These are phyloP conservation scores for Chlorella variabilis DNA, from an alignment of 163 green algal species.

Conservation along the genomic window DNA sequence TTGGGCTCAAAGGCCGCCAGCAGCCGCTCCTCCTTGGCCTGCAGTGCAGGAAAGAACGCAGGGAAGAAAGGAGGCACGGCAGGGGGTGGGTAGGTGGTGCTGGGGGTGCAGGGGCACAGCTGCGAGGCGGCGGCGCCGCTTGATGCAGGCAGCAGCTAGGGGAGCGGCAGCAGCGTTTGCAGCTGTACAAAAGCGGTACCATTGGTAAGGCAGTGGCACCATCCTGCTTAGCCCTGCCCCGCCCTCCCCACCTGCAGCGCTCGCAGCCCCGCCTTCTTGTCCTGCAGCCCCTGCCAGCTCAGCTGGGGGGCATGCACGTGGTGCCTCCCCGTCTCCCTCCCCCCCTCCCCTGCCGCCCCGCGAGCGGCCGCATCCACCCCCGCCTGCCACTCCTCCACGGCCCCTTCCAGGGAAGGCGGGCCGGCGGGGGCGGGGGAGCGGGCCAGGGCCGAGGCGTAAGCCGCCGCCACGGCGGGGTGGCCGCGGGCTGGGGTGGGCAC, in stretches of 20 bases:
- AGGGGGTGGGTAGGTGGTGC: not conserved
- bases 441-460: not conserved
- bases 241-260: not conserved
- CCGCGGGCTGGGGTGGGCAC: too few species aligned
- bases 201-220: too few species aligned
- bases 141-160: too few species aligned
- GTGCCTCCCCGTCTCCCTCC: too few species aligned
- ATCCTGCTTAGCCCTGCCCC: too few species aligned
- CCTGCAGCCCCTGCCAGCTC: not conserved
- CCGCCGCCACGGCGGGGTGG: not conserved
- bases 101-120: not conserved
- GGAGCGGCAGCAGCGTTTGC: too few species aligned
- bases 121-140: too few species aligned
- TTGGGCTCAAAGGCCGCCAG: slow-evolving; percentile 28
- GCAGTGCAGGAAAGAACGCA: too few species aligned
- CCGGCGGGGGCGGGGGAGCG: not conserved
- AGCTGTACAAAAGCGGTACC: too few species aligned
- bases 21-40: slow-evolving; percentile 16
- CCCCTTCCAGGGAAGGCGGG: not conserved
- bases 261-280: not conserved
- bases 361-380: not conserved
- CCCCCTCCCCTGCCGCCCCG: too few species aligned
- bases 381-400: not conserved
- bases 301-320: not conserved
- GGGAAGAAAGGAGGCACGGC: not conserved